Evolutionary conservation across 1,284 basidiomycete species (phyloP), one percentile per base, ranked within the genome.

Genomic region (Hortiboletus rubellus): DNA sequence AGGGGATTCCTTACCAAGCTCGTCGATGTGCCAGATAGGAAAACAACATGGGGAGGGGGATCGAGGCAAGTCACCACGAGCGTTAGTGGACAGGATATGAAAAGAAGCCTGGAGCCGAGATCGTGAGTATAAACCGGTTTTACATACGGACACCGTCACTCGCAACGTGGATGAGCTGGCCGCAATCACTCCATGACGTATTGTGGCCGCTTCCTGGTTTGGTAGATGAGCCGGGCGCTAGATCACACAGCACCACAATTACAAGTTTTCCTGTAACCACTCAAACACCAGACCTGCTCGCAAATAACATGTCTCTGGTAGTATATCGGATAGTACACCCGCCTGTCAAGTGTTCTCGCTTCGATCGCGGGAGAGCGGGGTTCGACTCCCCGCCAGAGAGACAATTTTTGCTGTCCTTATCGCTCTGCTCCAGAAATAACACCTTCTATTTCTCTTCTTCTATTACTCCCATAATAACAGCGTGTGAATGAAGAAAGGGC

Each of bases 371-470:
- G 63, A 74, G 64, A 74, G 74, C 75, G 73, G 75, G 74, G 72
- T 74, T 74, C 75, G 75, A 76, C 68, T 76, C 72, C 74, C 72
- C 73, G 75, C 74, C 75, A 76, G 75, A 76, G 74, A 74, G 72
- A 41, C 36, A 27, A 38, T 49, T 52, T 52, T 52, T 48, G 6
- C 7, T 24, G 41, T 15, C 15, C 12, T 22, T 12, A 14, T 41
- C 38, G 10, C 38, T 40, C 6, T 36, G 34, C 6, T 4, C 14
- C 4, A 14, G 34, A 7, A 36, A 11, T 7, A 15, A 36, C 6
- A 15, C 18, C 18, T 14, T 18, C 34, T 15, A 36, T 37, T 24
- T 22, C 22, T 22, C 22, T n/a, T 15, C 14, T 27, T 27, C 27
- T 27, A 36, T 17, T 17, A 38, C 37, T 22, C 22, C 22, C 3